Evolutionary conservation across 2,329 filamentous ascomycete species (phyloP), one percentile per base, ranked within the genome.

Genomic region (Penicillium digitatum): DNA sequence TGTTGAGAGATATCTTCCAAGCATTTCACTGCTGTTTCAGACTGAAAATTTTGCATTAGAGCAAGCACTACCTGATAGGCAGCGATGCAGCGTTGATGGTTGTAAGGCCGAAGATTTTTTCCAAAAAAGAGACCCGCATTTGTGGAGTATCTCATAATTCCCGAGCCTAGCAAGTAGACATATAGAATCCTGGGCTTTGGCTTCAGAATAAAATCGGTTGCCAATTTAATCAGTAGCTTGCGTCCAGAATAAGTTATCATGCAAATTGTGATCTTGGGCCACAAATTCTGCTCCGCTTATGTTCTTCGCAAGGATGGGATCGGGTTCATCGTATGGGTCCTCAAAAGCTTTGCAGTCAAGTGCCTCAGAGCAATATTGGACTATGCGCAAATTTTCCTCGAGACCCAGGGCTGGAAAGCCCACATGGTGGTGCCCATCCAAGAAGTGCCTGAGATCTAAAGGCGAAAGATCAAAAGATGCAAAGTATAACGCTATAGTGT

Each of bases 391-490:
- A 32, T 65, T 62, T 6, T 45, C 27, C 31, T 11, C 10, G 18
- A 22, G 35, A 56, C 54, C 42, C 22, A 44, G 32, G 11, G 35
- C 42, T 45, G 38, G 44, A 47, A 42, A 37, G 16, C 35, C 47
- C 18, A 26, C 16, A 11, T 38, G 29, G n/a, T 43, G 48, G 44
- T 66, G 68, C 14, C 48, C 51, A 14, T 56, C 22, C 34, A 73
- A 31, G 51, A 72, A 69, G 18, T 62, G 55, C 24, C 61, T 55
- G 6, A 76, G 55, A 35, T 69, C 66, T 6, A 63, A 47, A n/a
- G 61, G 42, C 8, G 66, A 70, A 34, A 72, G 64, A 31, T 61
- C 58, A n/a, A 66, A 58, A 18, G 62, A 65, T 16, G 73, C 68
- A 58, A 70, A 70, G 22, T 56, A 57, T 50, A 75, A 68, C 0